Evolutionary conservation across 352 stramenopile species (phyloP).

Genomic region (Pythium sp.): DNA sequence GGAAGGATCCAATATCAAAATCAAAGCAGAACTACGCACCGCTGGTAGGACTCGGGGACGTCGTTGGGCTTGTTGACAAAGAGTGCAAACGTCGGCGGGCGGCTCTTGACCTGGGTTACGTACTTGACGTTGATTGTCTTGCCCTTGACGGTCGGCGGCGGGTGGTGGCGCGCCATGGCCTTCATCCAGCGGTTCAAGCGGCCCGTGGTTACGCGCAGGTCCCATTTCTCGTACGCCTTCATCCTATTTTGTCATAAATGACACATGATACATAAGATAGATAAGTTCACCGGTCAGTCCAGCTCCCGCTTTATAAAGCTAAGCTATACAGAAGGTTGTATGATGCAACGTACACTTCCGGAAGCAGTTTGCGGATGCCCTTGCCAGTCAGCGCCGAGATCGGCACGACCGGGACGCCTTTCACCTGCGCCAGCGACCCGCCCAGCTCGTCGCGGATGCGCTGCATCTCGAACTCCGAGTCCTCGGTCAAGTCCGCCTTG

Average conservation of each 20-base stretch:
- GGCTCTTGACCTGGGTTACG: constrained; percentile 81
- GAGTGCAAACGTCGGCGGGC: constrained; percentile 75
- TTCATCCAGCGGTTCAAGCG: constrained; percentile 82
- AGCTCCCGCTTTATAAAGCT: neutral
- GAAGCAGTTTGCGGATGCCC: constrained; percentile 76
- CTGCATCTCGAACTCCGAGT: constrained; percentile 58
- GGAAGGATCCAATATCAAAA: neutral
- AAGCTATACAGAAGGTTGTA: neutral
- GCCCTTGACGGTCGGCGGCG: constrained; percentile 74
- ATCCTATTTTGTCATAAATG: constrained; percentile 25
- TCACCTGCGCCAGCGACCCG: constrained; percentile 71
- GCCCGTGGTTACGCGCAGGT: constrained; percentile 73
- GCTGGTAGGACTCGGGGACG: constrained; percentile 73
- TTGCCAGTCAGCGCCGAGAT: constrained; percentile 76
- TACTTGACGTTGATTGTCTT: constrained; percentile 89
- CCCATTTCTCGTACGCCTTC: constrained; percentile 80
- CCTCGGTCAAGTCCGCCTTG: constrained; percentile 62
- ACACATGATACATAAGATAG: neutral
- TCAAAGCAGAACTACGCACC: constrained; percentile 21
- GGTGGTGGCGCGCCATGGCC: constrained; percentile 80
- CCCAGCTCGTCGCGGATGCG: constrained; percentile 70
- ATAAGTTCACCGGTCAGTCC: neutral
- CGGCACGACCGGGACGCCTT: constrained; percentile 71
- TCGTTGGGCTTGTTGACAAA: constrained; percentile 81
- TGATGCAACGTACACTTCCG: constrained; percentile 50